Evolutionary conservation across 208 protist genomes (phyloP), one percentile per base, ranked within the genome.

Genomic region (Leishmania martiniquensis): DNA sequence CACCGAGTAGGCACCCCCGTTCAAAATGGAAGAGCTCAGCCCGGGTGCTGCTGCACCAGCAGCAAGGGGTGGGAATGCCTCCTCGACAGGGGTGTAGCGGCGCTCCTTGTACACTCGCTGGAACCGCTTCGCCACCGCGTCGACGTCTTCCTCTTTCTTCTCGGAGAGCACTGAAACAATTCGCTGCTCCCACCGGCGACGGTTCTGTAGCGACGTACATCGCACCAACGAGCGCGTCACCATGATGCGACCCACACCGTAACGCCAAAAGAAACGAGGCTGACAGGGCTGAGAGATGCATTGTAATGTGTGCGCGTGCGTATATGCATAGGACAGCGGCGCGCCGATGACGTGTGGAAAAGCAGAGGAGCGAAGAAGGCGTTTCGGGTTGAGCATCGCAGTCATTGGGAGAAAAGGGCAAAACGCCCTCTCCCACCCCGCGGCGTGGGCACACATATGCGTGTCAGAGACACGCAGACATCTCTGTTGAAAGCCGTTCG

Each of bases 171-270:
- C 84, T 0, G 89, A 91, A 9, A 89, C 89, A 42, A 98, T 87
- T 63, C 93, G 93, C 82, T 96, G 88, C 85, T 97, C 91, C 93
- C 95, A 98, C 9, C 92, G 88, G n/a, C 93, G 89, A 0, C 94
- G 86, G 72, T 78, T 91, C 45, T 94, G 89, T 62, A 97, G 66
- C 10, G 85, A 87, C 42, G 76, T 76, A 25, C 67, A 78, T 12
- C 76, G 67, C 10, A 78, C 22, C 20, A 52, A 73, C 54, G 81
- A 75, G 25, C 54, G 72, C n/a, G 45, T 59, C n/a, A 80, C 29
- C 81, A 85, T 81, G 25, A 0, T 42, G 2, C 29, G 42, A 17
- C 2, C 2, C n/a, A n/a, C n/a, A n/a, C n/a, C n/a, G n/a, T n/a
- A n/a, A n/a, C 4, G 34, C 29, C 29, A 25, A 42, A 22, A n/a